Percentiles rank a stretch among this genome's conserved stretches.
phyloP scores from a whole-genome alignment of 2,329 filamentous ascomycete genomes.

The Claviceps pazoutovae region DNA sequence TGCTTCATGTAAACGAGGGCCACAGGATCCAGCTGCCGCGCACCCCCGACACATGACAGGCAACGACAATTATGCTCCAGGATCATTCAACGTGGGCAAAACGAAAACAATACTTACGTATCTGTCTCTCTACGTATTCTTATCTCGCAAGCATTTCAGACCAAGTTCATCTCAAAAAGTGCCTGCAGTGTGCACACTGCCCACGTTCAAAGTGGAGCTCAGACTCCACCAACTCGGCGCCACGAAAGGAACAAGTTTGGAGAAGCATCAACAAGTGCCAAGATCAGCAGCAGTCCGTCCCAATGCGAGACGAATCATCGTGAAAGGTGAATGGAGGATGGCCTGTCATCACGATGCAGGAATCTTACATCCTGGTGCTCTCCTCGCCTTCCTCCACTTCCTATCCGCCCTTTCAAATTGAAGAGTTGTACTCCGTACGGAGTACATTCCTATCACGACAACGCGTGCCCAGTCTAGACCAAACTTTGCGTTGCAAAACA shows the following conservation, averaged over 20 bases:
- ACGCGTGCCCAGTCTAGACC: not conserved
- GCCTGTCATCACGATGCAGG: not conserved
- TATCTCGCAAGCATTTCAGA: not conserved
- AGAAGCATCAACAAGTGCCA: not conserved
- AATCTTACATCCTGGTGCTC: not conserved
- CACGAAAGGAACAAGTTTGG: not conserved
- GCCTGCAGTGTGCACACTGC: not conserved
- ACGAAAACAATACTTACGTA: too few relatives aligned
- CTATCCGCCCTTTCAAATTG: not conserved
- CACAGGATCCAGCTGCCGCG: conserved; percentile 1
- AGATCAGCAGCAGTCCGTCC: not conserved
- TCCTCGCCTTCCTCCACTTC: not conserved
- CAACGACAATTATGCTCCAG: not conserved
- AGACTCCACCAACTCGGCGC: not conserved
- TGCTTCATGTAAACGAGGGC: not conserved
- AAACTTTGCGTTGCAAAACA: not conserved
- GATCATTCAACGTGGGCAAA: not conserved
- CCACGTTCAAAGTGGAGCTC: not conserved
- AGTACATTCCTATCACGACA: too few relatives aligned
- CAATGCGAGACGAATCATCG: not conserved
- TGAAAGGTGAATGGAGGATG: not conserved
- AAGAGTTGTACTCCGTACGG: not conserved
- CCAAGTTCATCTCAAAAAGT: not conserved
- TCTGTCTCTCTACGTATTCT: not conserved
- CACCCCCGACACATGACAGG: not conserved